Evolutionary conservation across 2,329 filamentous ascomycete genomes (phyloP).

Genomic region (Aspergillus ochraceoroseus): DNA sequence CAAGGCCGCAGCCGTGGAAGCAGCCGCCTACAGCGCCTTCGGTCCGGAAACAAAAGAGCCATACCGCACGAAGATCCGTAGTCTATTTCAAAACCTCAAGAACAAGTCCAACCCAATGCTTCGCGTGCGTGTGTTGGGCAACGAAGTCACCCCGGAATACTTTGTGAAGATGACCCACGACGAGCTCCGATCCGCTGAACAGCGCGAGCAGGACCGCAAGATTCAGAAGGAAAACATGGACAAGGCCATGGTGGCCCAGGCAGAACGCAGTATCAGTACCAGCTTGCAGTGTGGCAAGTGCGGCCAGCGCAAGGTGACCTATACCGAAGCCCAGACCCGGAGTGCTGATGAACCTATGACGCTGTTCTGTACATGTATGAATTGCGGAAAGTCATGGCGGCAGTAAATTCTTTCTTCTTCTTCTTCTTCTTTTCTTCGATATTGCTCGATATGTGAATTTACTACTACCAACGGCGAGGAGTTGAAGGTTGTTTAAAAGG

Average conservation of each 20-base stretch:
- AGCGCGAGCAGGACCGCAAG: conserved; percentile 67
- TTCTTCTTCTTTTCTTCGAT: conserved; percentile 11
- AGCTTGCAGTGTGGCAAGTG: conserved; percentile 88
- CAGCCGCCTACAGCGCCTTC: conserved; percentile 65
- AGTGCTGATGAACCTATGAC: conserved; percentile 83
- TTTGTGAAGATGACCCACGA: conserved; percentile 87
- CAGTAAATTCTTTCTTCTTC: conserved; percentile 27
- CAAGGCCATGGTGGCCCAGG: conserved; percentile 89
- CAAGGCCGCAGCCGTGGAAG: conserved; percentile 67
- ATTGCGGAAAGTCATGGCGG: conserved; percentile 47
- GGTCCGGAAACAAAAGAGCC: conserved; percentile 64
- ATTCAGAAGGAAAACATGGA: conserved; percentile 92
- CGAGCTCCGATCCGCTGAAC: conserved; percentile 83
- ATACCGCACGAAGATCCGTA: conserved; percentile 86
- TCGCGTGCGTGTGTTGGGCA: conserved; percentile 67
- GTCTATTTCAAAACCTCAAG: conserved; percentile 91
- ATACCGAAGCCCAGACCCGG: conserved; percentile 91
- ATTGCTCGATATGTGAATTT: conserved; percentile 8
- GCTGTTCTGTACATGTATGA: conserved; percentile 46
- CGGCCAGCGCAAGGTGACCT: conserved; percentile 88
- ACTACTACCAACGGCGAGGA: conserved; percentile 16
- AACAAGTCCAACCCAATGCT: conserved; percentile 79
- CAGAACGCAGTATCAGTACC: conserved; percentile 82
- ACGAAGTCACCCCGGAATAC: conserved; percentile 63
- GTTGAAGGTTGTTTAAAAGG: conserved; percentile 17